phyloP scores from a whole-genome alignment of 1,139 yeast genomes.

The Pichia sp. region DNA sequence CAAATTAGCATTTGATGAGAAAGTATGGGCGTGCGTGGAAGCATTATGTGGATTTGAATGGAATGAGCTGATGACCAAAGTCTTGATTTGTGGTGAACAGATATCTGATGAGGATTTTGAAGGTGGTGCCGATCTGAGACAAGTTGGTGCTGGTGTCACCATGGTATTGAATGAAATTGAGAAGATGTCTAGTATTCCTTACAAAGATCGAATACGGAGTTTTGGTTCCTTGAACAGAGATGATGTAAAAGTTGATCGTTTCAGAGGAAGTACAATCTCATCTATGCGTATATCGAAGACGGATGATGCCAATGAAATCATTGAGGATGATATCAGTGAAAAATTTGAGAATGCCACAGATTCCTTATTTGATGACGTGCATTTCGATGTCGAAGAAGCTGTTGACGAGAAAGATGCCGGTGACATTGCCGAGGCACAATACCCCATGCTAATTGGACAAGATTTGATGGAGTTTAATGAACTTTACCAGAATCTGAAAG shows the following conservation, averaged over 20 bases:
- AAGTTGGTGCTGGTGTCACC: constrained; percentile 5
- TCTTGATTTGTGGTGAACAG: no score
- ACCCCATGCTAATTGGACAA: no score
- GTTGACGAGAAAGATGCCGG: not conserved
- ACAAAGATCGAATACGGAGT: no score
- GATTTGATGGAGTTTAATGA: constrained; percentile 13
- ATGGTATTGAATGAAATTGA: constrained; percentile 6
- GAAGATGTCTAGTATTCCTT: no score
- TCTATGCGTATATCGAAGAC: no score
- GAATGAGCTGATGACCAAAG: no score
- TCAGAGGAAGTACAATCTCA: no score
- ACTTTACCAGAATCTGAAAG: constrained; percentile 11
- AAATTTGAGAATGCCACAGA: constrained; percentile 8
- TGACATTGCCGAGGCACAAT: no score
- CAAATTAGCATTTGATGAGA: constrained; percentile 2
- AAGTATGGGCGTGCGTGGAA: constrained; percentile 10
- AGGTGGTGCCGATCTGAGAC: no score
- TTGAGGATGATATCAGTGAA: not conserved
- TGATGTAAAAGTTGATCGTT: no score
- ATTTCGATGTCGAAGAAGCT: not conserved
- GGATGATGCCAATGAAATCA: not conserved
- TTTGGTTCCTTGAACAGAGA: no score
- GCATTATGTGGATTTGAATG: constrained; percentile 10
- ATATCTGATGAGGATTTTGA: no score
- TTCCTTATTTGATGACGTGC: constrained; percentile 11